These are phyloP conservation scores for Plenodomus lindquistii DNA, from an alignment of 2,329 filamentous ascomycete species.

Conservation along the genomic window DNA sequence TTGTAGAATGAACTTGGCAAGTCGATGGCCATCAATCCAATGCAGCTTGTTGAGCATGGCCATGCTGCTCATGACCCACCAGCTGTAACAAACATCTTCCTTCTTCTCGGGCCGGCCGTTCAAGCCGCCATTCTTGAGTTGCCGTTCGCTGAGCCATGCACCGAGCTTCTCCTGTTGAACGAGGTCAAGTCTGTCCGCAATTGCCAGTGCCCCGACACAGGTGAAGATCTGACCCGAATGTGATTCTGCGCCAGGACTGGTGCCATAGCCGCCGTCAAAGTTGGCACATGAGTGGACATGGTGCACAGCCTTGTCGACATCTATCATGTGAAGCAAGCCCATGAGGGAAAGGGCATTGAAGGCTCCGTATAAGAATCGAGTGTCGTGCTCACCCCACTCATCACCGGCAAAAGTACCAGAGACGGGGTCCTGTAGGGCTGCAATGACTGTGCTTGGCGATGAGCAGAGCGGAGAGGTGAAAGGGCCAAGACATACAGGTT, in stretches of 20 bases:
- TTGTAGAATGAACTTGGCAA: constrained; percentile 79
- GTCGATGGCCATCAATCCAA: constrained; percentile 86
- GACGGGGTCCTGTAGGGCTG: constrained; percentile 75
- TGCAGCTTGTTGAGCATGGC: constrained; percentile 85
- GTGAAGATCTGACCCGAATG: constrained; percentile 96
- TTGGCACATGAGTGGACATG: constrained; percentile 85
- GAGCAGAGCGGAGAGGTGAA: constrained; percentile 18
- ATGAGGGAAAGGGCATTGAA: constrained; percentile 89
- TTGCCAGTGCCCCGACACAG: constrained; percentile 83
- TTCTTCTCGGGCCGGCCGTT: constrained; percentile 95
- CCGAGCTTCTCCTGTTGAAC: constrained; percentile 82
- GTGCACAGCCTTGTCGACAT: constrained; percentile 78
- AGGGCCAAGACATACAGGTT: constrained; percentile 65
- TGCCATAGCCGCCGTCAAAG: constrained; percentile 92
- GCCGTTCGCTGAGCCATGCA: constrained; percentile 90
- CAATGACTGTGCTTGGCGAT: constrained; percentile 67
- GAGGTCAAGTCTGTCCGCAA: constrained; percentile 79
- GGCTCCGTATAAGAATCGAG: constrained; percentile 88
- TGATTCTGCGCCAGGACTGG: constrained; percentile 86
- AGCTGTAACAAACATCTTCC: constrained; percentile 97
- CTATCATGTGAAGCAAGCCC: constrained; percentile 69
- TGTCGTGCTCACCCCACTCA: constrained; percentile 95
- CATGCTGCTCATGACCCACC: constrained; percentile 95
- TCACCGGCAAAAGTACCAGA: constrained; percentile 92
- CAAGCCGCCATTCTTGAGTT: constrained; percentile 82